These are phyloP conservation scores for Coniophora puteana DNA, from an alignment of 1,284 basidiomycete genomes.

Conservation along the genomic window DNA sequence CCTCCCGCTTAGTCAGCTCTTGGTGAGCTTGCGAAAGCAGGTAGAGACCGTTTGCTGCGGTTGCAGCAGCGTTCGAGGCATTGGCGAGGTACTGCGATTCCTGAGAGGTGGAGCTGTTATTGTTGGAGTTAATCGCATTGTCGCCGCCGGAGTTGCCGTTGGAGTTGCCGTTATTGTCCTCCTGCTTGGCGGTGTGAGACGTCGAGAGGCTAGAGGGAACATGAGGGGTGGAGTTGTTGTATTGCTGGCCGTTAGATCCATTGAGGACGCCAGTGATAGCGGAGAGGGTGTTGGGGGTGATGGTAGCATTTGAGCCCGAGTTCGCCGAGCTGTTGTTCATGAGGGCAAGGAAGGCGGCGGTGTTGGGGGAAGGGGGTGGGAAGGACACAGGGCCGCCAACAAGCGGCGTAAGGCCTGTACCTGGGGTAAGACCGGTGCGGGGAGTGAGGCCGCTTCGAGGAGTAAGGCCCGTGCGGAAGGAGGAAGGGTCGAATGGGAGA, in stretches of 20 bases:
- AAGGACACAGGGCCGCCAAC: constrained; percentile 74
- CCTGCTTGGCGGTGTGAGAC: constrained; percentile 30
- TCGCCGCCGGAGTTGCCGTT: too few species aligned
- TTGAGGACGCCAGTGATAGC: constrained; percentile 75
- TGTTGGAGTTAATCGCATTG: too few species aligned
- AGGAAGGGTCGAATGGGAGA: constrained; percentile 68
- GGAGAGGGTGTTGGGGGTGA: constrained; percentile 89
- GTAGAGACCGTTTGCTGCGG: constrained; percentile 89
- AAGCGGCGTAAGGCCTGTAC: constrained; percentile 81
- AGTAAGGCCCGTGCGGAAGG: constrained; percentile 81
- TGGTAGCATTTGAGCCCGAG: constrained; percentile 64
- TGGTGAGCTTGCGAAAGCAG: constrained; percentile 92
- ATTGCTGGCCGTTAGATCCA: constrained; percentile 23
- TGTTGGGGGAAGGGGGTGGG: constrained; percentile 86
- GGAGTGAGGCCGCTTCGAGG: constrained; percentile 76
- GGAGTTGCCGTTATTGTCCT: too few species aligned
- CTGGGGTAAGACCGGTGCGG: constrained; percentile 78
- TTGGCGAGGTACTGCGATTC: constrained; percentile 39
- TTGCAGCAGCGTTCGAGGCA: constrained; percentile 46
- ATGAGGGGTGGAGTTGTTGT: constrained; percentile 22
- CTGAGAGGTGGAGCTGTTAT: too few species aligned
- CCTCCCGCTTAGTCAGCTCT: constrained; percentile 93
- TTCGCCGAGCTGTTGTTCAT: constrained; percentile 70
- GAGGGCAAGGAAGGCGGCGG: constrained; percentile 89
- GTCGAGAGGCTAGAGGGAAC: constrained; percentile 27